Conservation (phyloP, 179 eudicot species). For the Drosera spatulata region DNA sequence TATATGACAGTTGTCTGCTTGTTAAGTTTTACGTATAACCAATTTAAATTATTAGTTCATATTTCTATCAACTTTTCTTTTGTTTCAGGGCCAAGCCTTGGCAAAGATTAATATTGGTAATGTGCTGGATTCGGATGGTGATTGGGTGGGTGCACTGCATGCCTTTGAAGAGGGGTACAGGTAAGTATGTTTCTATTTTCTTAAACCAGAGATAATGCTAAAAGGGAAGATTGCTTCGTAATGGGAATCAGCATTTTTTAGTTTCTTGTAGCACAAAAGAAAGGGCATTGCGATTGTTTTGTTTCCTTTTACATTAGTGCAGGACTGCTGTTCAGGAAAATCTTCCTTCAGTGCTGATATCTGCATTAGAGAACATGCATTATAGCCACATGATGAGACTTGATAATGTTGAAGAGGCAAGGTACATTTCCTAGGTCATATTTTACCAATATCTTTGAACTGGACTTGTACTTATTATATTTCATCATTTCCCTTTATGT, state of each 20-base stretch:
- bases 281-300: conserved; percentile 6
- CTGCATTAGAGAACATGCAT: conserved; percentile 93
- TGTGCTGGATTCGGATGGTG: conserved; percentile 64
- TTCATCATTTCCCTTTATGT: too few relatives aligned
- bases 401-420: conserved; percentile 76
- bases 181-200: conserved; percentile 11
- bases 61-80: conserved; percentile 3
- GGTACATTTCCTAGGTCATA: conserved; percentile 32
- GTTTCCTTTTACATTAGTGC: conserved; percentile 19
- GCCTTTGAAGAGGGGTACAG: conserved; percentile 68
- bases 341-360: conserved; percentile 42
- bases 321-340: conserved; percentile 74
- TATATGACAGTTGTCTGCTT: conserved; percentile 3
- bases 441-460: too few relatives aligned
- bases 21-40: not conserved
- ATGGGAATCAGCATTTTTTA: too few relatives aligned
- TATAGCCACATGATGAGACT: conserved; percentile 90
- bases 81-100: conserved; percentile 88
- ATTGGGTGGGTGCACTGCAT: conserved; percentile 55
- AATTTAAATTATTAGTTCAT: not conserved
- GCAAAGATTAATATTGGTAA: conserved; percentile 74
- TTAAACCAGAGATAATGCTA: not conserved
- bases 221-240: too few relatives aligned
- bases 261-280: not conserved
- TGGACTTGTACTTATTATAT: too few relatives aligned